phyloP scores from a whole-genome alignment of 768 basidiomycete species.

The Boletus sp. region DNA sequence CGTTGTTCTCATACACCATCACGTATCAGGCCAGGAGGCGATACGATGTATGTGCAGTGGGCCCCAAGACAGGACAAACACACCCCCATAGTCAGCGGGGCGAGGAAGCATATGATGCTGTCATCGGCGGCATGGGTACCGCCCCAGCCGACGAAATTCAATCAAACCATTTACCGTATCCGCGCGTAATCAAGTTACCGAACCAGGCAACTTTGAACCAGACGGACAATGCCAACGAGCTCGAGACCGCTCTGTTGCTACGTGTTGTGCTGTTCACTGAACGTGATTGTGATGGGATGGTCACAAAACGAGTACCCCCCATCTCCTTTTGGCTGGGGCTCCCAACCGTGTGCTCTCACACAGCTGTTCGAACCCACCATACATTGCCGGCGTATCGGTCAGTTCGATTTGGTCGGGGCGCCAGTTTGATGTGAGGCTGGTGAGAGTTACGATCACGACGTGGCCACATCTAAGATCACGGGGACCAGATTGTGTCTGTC shows the following conservation, averaged over 20 bases:
- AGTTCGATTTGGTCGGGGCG: background rate
- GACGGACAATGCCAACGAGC: background rate
- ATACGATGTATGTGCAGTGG: background rate
- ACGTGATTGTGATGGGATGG: background rate
- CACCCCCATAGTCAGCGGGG: background rate
- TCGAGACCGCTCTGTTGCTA: background rate
- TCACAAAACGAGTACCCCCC: background rate
- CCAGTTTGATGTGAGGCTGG: background rate
- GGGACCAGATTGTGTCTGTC: background rate
- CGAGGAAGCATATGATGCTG: background rate
- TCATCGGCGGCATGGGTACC: background rate
- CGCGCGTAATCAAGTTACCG: background rate
- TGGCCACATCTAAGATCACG: conserved; percentile 5
- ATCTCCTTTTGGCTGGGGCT: too few species aligned
- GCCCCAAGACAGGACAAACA: background rate
- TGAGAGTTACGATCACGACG: background rate
- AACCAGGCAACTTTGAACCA: conserved; percentile 10
- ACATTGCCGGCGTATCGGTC: background rate
- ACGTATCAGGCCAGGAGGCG: background rate
- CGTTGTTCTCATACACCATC: conserved; percentile 1
- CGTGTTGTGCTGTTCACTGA: background rate
- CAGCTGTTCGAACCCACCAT: background rate
- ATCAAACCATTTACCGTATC: conserved; percentile 8
- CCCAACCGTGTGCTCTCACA: too few species aligned
- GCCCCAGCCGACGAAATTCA: background rate